These are phyloP conservation scores for Russula abietina DNA, from an alignment of 768 basidiomycete genomes.

Conservation along the genomic window DNA sequence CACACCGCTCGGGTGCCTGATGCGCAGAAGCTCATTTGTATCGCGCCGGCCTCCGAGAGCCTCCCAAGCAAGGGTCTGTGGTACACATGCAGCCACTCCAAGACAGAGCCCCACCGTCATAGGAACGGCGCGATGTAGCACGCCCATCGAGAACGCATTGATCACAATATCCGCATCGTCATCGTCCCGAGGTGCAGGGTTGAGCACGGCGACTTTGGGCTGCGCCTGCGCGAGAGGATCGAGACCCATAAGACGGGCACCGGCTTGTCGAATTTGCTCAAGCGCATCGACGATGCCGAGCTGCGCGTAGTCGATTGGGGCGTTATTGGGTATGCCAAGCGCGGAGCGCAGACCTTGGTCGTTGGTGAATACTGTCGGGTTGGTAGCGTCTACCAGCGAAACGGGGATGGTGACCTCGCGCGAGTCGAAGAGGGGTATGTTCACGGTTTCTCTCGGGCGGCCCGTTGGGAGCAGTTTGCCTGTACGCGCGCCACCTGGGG, in stretches of 20 bases:
- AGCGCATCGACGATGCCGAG: conserved; percentile 32
- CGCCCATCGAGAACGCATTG: conserved; percentile 65
- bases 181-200: conserved; percentile 32
- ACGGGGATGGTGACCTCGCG: conserved; percentile 30
- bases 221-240: conserved; percentile 59
- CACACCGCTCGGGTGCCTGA: conserved; percentile 60
- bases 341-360: conserved; percentile 38
- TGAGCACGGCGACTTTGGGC: conserved; percentile 62
- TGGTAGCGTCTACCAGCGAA: conserved; percentile 67
- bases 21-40: conserved; percentile 35
- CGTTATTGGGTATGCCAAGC: conserved; percentile 32
- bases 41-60: conserved; percentile 33
- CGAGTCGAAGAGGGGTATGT: conserved; percentile 29
- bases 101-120: conserved; percentile 69
- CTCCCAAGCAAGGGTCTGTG: conserved; percentile 51
- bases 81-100: conserved; percentile 53
- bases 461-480: conserved; percentile 65
- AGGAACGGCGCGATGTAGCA: conserved; percentile 62
- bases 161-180: conserved; percentile 45
- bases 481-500: conserved; percentile 63
- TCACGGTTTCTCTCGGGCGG: conserved; percentile 41
- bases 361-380: conserved; percentile 62
- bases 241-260: conserved; percentile 56
- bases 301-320: conserved; percentile 25
- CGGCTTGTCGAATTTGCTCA: conserved; percentile 50